Evolutionary conservation across 2,329 filamentous ascomycete genomes (phyloP), one percentile per base, ranked within the genome.

Genomic region (Gnomoniopsis sp.): DNA sequence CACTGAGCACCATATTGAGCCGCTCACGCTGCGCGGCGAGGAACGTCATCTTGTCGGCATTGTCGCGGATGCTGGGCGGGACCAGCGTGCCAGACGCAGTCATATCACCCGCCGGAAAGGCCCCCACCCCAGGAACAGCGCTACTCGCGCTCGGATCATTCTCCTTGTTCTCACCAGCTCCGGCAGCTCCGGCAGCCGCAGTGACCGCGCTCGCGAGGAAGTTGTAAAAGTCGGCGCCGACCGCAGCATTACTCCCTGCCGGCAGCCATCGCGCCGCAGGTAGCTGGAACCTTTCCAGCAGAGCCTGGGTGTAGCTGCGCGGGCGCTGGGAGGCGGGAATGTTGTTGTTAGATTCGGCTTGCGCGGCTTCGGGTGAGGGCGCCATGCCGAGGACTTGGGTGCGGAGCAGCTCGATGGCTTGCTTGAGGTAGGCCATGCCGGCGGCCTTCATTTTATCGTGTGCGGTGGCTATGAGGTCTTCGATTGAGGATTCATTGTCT

Each of bases 401-500:
- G 68, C 88, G 88, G 64, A 95, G 74, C 61, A 86, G 74, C 64
- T 91, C 88, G 66, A 93, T 84, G 53, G 83, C 82, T 65, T 84
- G 82, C 69, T 88, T 88, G 62, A 93, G 74, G 71, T 92, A 93
- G 65, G 86, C 80, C 60, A 96, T 79, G 44, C 93, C 93, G 43
- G 90, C 86, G 17, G 86, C 79, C 74, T 88, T 90, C 62, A 91
- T 85, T 59, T 87, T 86, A 65, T 91, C 90, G 73, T 98, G 93
- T 44, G 87, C 81, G 61, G 86, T 84, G 64, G 87, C 88, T 72
- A 98, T 97, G 70, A 96, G 88, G 62, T 91, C 86, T 70, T 99
- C 95, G 73, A 99, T 98, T 65, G 90, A 86, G 47, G 81, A 74
- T 75, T 98, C 95, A 73, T 99, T 93, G 62, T 92, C 83, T 68